Evolutionary conservation across 192 early-diverging fungal genomes (phyloP).

Genomic region (Coemansia sp.): DNA sequence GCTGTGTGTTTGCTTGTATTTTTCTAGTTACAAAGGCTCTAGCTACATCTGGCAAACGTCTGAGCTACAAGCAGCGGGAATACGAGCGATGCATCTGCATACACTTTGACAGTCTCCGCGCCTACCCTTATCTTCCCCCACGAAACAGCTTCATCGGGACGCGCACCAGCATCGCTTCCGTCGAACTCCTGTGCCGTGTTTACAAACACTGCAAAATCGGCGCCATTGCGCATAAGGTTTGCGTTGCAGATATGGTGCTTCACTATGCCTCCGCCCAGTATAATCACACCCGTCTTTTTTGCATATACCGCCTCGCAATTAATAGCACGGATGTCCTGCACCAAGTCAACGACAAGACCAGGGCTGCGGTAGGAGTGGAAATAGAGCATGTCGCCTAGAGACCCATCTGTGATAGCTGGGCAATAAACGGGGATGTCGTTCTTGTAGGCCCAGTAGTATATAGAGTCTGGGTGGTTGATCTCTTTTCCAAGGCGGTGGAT

Average conservation of each 20-base stretch:
- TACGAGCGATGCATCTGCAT: conserved; percentile 88
- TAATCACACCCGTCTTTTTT: conserved; percentile 94
- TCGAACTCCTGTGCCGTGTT: conserved; percentile 99
- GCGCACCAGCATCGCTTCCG: conserved; percentile 95
- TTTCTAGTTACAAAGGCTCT: too few species aligned
- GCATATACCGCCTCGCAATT: conserved; percentile 96
- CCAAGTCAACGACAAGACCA: conserved; percentile 92
- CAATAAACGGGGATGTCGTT: conserved; percentile 98
- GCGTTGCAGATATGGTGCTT: conserved; percentile 99
- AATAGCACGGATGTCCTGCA: conserved; percentile 85
- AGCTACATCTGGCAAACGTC: conserved; percentile 72
- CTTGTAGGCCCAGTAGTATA: conserved; percentile 98
- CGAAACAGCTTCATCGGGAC: conserved; percentile 96
- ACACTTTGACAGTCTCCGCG: conserved; percentile 90
- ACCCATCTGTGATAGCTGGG: conserved; percentile 97
- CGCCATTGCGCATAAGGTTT: conserved; percentile 97
- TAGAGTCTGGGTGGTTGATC: conserved; percentile 85
- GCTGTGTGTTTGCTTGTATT: too few species aligned
- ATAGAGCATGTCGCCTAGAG: conserved; percentile 98
- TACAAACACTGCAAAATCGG: conserved; percentile 95
- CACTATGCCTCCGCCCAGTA: conserved; percentile 94
- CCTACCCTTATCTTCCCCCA: conserved; percentile 94
- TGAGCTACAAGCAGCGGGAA: conserved; percentile 95
- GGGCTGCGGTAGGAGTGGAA: conserved; percentile 97
- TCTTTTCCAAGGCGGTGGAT: conserved; percentile 86